Percentiles rank a stretch among this genome's conserved stretches.
Conservation (phyloP, 306 rosid species). For the Prunus padus region DNA sequence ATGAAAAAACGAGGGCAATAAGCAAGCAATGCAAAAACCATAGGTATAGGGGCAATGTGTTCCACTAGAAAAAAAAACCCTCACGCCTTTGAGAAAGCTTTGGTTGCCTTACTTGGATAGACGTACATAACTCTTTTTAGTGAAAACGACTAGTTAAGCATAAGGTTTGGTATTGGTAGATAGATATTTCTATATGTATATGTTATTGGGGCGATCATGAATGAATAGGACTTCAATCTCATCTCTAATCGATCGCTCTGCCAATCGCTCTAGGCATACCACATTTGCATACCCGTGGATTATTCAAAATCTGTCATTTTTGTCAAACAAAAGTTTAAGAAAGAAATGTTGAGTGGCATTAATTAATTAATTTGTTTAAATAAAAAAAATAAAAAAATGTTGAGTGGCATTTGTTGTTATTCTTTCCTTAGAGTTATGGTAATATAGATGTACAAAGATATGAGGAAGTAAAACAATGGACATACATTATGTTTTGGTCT, state of each 20-base stretch:
- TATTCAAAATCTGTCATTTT: no score
- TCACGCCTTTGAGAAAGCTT: neutral
- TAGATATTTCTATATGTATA: neutral
- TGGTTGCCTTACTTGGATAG: conserved; percentile 4
- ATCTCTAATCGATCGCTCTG: no score
- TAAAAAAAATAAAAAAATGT: neutral
- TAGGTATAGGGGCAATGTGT: neutral
- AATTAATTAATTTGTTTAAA: neutral
- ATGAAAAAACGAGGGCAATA: no score
- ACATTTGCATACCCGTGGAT: no score
- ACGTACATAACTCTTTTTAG: conserved; percentile 29
- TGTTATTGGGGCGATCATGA: neutral
- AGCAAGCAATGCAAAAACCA: neutral
- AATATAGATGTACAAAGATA: conserved; percentile 10
- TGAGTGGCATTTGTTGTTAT: neutral
- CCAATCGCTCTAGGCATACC: no score
- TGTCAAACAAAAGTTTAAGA: no score
- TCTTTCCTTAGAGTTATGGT: conserved; percentile 29
- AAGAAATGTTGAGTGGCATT: neutral
- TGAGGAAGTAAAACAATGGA: neutral
- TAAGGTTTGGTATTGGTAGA: neutral
- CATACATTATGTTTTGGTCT: conserved; percentile 12
- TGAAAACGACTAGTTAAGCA: conserved; percentile 27
- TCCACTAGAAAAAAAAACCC: neutral
- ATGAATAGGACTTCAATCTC: conserved; percentile 16